Evolutionary conservation across 2,329 filamentous ascomycete genomes (phyloP).

Genomic region (Talaromyces sp.): DNA sequence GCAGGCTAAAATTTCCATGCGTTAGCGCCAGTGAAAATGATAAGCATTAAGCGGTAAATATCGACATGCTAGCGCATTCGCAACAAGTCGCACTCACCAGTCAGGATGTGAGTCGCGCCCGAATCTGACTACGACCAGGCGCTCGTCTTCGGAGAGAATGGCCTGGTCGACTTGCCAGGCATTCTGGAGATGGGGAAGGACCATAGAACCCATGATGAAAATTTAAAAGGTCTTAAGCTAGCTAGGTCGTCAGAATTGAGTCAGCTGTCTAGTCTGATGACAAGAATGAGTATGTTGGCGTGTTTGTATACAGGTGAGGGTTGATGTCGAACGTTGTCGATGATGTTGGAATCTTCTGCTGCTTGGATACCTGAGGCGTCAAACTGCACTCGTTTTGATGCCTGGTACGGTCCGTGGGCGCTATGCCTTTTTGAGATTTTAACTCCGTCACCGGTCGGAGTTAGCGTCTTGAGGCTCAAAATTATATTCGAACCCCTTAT

Average conservation of each 20-base stretch:
- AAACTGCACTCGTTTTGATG: neutral
- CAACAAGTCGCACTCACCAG: constrained; percentile 35
- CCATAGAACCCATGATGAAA: constrained; percentile 72
- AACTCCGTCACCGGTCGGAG: neutral
- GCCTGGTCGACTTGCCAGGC: constrained; percentile 99
- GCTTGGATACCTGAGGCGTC: constrained; percentile 12
- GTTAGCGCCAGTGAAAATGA: constrained; percentile 20
- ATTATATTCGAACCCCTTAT: neutral
- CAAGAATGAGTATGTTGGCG: neutral
- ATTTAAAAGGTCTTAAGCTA: neutral
- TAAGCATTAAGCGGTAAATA: neutral
- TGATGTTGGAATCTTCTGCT: neutral
- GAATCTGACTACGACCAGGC: constrained; percentile 78
- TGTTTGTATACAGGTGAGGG: neutral
- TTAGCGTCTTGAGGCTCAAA: neutral
- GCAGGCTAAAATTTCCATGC: constrained; percentile 46
- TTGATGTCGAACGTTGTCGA: neutral
- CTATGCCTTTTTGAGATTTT: constrained; percentile 10
- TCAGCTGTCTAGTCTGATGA: neutral
- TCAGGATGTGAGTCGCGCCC: constrained; percentile 81
- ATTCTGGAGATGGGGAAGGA: constrained; percentile 83
- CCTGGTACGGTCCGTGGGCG: neutral
- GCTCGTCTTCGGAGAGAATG: constrained; percentile 85
- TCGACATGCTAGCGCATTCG: neutral
- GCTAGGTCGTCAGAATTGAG: neutral